Evolutionary conservation across 305 asterid species (phyloP), one percentile per base, ranked within the genome.

Genomic region (Solanum hybrid): DNA sequence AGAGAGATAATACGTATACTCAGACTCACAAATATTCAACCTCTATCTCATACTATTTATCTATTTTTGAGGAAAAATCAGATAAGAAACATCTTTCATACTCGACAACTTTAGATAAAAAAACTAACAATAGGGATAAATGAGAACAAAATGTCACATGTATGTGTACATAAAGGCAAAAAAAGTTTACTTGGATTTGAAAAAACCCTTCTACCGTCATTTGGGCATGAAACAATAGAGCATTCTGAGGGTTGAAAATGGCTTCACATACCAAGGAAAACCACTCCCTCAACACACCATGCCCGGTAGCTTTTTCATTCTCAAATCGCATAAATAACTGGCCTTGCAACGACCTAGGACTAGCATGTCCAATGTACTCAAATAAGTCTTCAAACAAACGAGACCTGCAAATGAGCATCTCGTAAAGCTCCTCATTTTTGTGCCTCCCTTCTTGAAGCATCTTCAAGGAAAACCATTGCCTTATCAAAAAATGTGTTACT

Each of bases 381-480:
- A 94, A 96, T 24, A 99, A 97, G 72, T 94, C 98, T 20, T 94
- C 93, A 93, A 96, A 90, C 92, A 97, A 91, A 78, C 94, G 92
- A 0, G 97, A 92, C 79, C 99, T 97, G 88, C 96, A 98, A 61
- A 97, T 96, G 79, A 96, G 96, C 98, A 97, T 97, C 92, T 96
- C 98, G 84, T 96, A 96, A 89, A 93, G 89, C 92, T 93, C 97
- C 36, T 94, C 97, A 29, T 90, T 94, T 38, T 95, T 96, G 37
- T 94, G 95, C 93, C 93, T 95, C 92, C 93, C 91, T 92, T 94
- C 97, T 6, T 96, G 98, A 90, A 97, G 95, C 91, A 95, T 87
- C 95, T 95, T 79, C 95, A 94, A 90, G 34, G 97, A 93, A 75
- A 97, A 91, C 93, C 92, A 97, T 86, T 96, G 92, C 91, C 97